phyloP scores from a whole-genome alignment of 768 basidiomycete genomes.

The Auricularia heimuer region DNA sequence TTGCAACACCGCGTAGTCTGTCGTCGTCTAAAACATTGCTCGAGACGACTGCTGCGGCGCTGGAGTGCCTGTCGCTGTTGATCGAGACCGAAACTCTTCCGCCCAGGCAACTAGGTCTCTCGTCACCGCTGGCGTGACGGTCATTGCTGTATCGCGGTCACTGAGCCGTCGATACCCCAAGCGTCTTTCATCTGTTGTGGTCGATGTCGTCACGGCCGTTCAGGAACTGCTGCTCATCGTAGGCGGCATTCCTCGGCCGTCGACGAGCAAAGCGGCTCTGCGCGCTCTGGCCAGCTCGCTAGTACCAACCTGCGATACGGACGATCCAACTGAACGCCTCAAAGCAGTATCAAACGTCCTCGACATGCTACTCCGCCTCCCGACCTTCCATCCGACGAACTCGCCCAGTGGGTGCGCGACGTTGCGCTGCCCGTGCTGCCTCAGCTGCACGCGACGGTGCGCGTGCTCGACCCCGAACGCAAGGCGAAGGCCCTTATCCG shows the following conservation, averaged over 20 bases:
- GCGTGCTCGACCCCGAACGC: conserved; percentile 44
- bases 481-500: conserved; percentile 44
- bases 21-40: conserved; percentile 46
- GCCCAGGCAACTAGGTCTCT: conserved; percentile 39
- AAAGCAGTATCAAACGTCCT: conserved; percentile 40
- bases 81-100: conserved; percentile 36
- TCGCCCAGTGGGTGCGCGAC: conserved; percentile 36
- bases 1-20: conserved; percentile 27
- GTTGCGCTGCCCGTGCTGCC: conserved; percentile 49
- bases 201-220: not conserved
- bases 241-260: conserved; percentile 48
- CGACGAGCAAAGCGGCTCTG: conserved; percentile 33
- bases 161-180: not conserved
- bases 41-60: conserved; percentile 40
- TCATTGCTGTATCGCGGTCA: conserved; percentile 13
- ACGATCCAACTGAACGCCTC: conserved; percentile 23
- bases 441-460: conserved; percentile 48
- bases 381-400: conserved; percentile 26
- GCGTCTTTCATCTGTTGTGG: too few relatives aligned
- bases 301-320: conserved; percentile 28
- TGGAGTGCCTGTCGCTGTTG: conserved; percentile 42
- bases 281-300: conserved; percentile 38
- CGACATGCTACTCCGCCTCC: conserved; percentile 48
- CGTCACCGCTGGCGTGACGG: not conserved
- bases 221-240: conserved; percentile 15